Base-by-base conservation (phyloP, 2,329 filamentous ascomycete species). In the Fusarium anguioides region DNA sequence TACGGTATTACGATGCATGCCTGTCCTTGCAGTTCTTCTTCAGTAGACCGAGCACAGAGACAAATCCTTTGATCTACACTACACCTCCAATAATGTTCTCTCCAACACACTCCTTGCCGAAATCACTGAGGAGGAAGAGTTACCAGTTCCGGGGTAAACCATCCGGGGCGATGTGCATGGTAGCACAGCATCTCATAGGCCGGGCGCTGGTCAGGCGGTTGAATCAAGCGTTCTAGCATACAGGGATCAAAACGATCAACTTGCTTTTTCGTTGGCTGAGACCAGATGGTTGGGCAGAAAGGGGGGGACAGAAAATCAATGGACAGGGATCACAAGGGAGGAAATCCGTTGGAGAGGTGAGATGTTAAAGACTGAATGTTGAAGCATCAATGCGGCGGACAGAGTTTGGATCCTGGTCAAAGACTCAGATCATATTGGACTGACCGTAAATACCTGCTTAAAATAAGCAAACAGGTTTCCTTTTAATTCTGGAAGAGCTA, bases 201-300 rank as follows among this genome's bases (percentile, higher is more conserved):
- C 56, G 40, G 54, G 49, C 40, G 59, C 36, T 56, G 70, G 70
- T 72, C 70, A 72, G 69, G 69, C 69, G 70, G 70, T 69, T 72
- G 70, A 67, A 72, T 68, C 68, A 66, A 72, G 70, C 61, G 55
- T 71, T 60, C 69, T 69, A 51, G 53, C 55, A 66, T 70, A 54
- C 67, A 70, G 64, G 64, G 49, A 29, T 45, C 33, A 39, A 20
- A 63, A 50, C 56, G 47, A 29, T 41, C 45, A 31, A 26, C 40
- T 33, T 55, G 39, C 59, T 47, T 60, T 46, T 63, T 63, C 31
- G 33, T 69, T 66, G 60, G 54, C 42, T 57, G 45, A 35, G 49
- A 57, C 46, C 52, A 50, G 51, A 64, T 58, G 68, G 58, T 71
- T 55, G 62, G 62, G 59, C 58, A 58, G 48, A 67, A 68, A 71